Conservation (phyloP, 371 early-diverging fungal genomes). For the Rhizopus microsporus region DNA sequence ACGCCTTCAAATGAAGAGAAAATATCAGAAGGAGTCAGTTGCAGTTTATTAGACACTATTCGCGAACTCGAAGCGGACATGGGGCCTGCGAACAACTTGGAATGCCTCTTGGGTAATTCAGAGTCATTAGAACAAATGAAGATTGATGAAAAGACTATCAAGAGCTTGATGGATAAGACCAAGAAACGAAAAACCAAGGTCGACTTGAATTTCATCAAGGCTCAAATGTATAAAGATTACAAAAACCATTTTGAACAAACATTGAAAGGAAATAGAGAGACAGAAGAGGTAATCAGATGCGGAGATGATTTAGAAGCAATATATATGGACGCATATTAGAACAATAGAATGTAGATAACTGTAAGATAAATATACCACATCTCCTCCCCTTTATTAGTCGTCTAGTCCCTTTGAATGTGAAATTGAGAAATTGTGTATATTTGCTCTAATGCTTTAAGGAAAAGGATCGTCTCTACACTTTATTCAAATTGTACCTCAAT, state of each 20-base stretch:
- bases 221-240: constrained; percentile 43
- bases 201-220: constrained; percentile 32
- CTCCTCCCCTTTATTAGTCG: too few relatives aligned
- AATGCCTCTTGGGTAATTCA: constrained; percentile 26
- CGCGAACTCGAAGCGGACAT: constrained; percentile 19
- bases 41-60: constrained; percentile 57
- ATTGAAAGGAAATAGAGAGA: constrained; percentile 28
- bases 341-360: too few relatives aligned
- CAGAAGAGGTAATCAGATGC: constrained; percentile 22
- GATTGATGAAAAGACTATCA: constrained; percentile 4
- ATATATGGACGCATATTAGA: neutral
- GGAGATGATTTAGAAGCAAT: constrained; percentile 2
- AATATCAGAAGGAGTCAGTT: constrained; percentile 64
- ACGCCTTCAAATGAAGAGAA: constrained; percentile 72
- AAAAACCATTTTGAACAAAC: constrained; percentile 7
- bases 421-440: too few relatives aligned
- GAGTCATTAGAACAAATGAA: constrained; percentile 2
- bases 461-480: too few relatives aligned
- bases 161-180: constrained; percentile 2
- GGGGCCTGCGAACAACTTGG: neutral
- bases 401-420: too few relatives aligned
- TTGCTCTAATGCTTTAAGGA: too few relatives aligned
- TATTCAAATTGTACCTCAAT: too few relatives aligned
- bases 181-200: constrained; percentile 11
- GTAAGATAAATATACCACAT: too few relatives aligned